Percentiles rank a stretch among this genome's conserved stretches.
These are phyloP conservation scores for Ceratobasidium sp. DNA, from an alignment of 1,284 basidiomycete genomes.

Conservation along the genomic window DNA sequence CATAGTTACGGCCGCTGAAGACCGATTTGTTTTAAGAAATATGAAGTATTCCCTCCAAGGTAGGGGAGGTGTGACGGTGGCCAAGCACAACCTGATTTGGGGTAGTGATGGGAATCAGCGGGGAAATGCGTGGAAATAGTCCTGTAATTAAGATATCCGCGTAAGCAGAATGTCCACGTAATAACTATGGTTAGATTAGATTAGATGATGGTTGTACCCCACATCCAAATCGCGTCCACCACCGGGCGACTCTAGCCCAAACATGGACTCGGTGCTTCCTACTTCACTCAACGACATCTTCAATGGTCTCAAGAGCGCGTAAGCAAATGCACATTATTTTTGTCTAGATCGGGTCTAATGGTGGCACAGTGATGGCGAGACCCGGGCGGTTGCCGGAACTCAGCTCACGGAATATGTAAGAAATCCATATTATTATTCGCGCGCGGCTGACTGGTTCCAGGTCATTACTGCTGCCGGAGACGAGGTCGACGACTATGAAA, in stretches of 20 bases:
- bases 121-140: too few species aligned
- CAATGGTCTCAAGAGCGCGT: slow-evolving; percentile 14
- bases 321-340: not conserved
- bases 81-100: not conserved
- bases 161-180: too few species aligned
- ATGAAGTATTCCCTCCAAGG: too few species aligned
- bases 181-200: not conserved
- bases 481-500: slow-evolving; percentile 18
- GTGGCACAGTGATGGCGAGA: slow-evolving; percentile 23
- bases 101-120: too few species aligned
- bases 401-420: slow-evolving; percentile 32
- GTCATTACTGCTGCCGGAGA: slow-evolving; percentile 20
- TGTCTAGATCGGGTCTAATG: slow-evolving; percentile 11
- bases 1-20: not conserved
- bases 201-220: slow-evolving; percentile 31
- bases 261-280: slow-evolving; percentile 22
- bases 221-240: slow-evolving; percentile 20
- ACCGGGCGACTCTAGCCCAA: not conserved
- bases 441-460: slow-evolving; percentile 1
- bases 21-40: not conserved
- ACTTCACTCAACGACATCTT: slow-evolving; percentile 34
- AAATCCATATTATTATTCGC: not conserved
- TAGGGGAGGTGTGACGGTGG: too few species aligned
- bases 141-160: too few species aligned
- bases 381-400: slow-evolving; percentile 15